Conservation (phyloP, 2,329 filamentous ascomycete species). For the Aspergillus intermedius region DNA sequence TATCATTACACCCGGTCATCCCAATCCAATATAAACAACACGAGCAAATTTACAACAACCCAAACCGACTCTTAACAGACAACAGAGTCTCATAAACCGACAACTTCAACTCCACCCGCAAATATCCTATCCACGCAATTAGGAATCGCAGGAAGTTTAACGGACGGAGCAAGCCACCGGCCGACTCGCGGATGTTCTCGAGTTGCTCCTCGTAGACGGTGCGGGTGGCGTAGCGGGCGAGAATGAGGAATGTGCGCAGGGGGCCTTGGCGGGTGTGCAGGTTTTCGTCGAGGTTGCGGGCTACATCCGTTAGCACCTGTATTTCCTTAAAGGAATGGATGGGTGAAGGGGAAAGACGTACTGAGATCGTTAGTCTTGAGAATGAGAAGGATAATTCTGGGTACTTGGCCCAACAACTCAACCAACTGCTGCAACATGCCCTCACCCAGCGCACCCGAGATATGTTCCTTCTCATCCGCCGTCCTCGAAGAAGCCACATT, state of each 20-base stretch:
- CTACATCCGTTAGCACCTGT: conserved; percentile 22
- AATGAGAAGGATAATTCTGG: conserved; percentile 86
- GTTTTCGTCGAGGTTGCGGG: conserved; percentile 86
- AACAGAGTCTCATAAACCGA: conserved; percentile 54
- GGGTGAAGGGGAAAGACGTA: conserved; percentile 28
- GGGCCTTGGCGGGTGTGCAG: conserved; percentile 52
- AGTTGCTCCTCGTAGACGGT: conserved; percentile 57
- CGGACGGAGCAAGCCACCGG: conserved; percentile 49
- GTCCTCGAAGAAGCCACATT: conserved; percentile 56
- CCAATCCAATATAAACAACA: neutral
- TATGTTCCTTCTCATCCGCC: conserved; percentile 73
- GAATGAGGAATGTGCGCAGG: conserved; percentile 57
- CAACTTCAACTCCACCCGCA: conserved; percentile 53
- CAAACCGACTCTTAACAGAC: conserved; percentile 45
- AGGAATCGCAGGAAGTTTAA: conserved; percentile 47
- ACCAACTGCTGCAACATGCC: conserved; percentile 85
- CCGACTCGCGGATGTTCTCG: conserved; percentile 43
- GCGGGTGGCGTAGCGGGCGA: conserved; percentile 57
- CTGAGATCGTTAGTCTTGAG: conserved; percentile 96
- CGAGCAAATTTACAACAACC: conserved; percentile 24
- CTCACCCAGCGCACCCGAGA: conserved; percentile 75
- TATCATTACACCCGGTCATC: neutral
- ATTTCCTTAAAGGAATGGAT: conserved; percentile 1
- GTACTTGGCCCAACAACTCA: conserved; percentile 78
- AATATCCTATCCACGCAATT: conserved; percentile 47